A percentile compares a stretch with the other conserved stretches of the same genome.
Conservation (phyloP, 2,329 filamentous ascomycete genomes). For the Escovopsis sp. region DNA sequence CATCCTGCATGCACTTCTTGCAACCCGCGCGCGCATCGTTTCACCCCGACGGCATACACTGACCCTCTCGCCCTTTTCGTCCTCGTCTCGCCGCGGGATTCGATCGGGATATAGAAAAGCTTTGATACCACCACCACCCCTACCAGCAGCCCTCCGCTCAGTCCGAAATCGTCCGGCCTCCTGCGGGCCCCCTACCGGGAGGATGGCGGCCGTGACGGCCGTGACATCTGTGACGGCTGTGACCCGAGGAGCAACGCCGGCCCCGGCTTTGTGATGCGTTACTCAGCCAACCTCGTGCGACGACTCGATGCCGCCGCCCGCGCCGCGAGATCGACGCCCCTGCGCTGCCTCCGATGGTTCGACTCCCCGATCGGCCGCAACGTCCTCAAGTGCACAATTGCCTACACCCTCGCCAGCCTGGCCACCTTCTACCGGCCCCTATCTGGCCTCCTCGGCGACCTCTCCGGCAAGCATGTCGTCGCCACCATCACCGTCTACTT, state of each 20-base stretch:
- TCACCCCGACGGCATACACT: too few species aligned
- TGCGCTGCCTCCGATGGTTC: slow-evolving; percentile 29
- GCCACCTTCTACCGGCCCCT: slow-evolving; percentile 64
- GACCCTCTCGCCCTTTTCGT: too few species aligned
- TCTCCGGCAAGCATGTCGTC: slow-evolving; percentile 81
- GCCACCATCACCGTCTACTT: slow-evolving; percentile 87
- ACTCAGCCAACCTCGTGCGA: neutral
- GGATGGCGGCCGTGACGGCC: neutral
- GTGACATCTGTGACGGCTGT: neutral
- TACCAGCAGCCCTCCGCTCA: too few species aligned
- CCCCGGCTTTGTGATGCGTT: slow-evolving; percentile 2
- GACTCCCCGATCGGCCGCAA: slow-evolving; percentile 56
- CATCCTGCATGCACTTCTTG: neutral
- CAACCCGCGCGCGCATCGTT: too few species aligned
- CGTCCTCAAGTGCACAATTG: slow-evolving; percentile 74
- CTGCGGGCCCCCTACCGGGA: neutral
- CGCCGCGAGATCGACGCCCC: slow-evolving; percentile 1
- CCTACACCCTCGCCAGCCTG: slow-evolving; percentile 68
- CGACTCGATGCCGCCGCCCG: slow-evolving; percentile 2
- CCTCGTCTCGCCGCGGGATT: too few species aligned
- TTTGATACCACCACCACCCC: too few species aligned
- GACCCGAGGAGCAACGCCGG: neutral
- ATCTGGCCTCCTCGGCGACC: slow-evolving; percentile 57
- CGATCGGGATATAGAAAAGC: too few species aligned
- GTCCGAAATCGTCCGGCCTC: too few species aligned